Conservation (phyloP, 129 eudicot species). For the Arctium lappa region DNA sequence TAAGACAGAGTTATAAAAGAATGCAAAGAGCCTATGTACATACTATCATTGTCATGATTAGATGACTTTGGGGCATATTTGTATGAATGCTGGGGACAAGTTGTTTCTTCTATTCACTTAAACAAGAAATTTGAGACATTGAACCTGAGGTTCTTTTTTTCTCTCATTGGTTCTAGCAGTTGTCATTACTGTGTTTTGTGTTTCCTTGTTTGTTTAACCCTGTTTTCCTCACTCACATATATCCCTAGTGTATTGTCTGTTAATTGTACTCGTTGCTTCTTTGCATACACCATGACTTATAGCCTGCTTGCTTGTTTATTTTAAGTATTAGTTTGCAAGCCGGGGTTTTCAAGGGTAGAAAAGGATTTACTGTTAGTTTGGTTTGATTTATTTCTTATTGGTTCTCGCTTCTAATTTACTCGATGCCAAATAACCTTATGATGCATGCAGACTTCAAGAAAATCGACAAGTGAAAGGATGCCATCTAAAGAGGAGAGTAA, state of each 20-base stretch:
- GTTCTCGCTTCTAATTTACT: not conserved
- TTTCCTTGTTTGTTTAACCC: too few relatives aligned
- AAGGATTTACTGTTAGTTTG: not conserved
- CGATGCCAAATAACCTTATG: not conserved
- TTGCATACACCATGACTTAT: too few relatives aligned
- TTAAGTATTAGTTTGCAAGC: too few relatives aligned
- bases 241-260: too few relatives aligned
- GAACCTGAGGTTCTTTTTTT: not conserved
- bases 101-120: not conserved
- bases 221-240: too few relatives aligned
- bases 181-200: too few relatives aligned
- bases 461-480: slow-evolving; percentile 50
- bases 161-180: too few relatives aligned
- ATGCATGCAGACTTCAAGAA: slow-evolving; percentile 55
- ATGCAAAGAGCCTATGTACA: too few relatives aligned
- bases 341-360: not conserved
- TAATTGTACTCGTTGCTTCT: too few relatives aligned
- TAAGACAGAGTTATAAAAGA: not conserved
- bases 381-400: not conserved
- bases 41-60: too few relatives aligned
- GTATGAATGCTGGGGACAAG: not conserved
- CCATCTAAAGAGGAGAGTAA: slow-evolving; percentile 39
- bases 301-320: too few relatives aligned
- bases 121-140: not conserved
- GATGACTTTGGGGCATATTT: not conserved